Evolutionary conservation across 306 rosid genomes (phyloP), one percentile per base, ranked within the genome.

Genomic region (Rosa rugosa): DNA sequence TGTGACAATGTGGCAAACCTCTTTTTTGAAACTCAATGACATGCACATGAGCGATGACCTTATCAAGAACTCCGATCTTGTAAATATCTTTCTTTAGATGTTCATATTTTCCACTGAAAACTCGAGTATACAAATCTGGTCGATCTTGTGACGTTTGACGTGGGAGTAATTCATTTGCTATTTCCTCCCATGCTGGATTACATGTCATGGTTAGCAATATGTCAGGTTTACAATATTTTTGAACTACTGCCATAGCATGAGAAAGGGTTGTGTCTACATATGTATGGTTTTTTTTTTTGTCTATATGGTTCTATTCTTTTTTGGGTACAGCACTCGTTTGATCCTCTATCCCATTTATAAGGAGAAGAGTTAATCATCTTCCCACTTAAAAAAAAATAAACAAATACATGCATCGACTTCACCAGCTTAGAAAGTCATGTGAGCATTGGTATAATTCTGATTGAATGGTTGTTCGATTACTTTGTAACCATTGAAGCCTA

Each of bases 1-100:
- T 50, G 20, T 50, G 54, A 50, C 54, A 50, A 6, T 50, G 54
- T 50, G 54, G 18, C 18, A 50, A 53, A 8, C 54, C 74, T 11
- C 22, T 44, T 25, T 70, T 70, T 5, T 46, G 41, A 70, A 70
- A 70, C 1, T 70, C 57, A 45, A 70, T 70, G 12, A 70, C 57
- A 23, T 70, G 47, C 6, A 44, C 74, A 70, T 70, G 13, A 4
- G 74, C n/a, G 11, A 62, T 14, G 16, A 62, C 68, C 16, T 27
- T 23, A 6, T 41, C 34, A 25, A 62, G 14, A 23, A 27, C 41
- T 34, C 68, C 14, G 1, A 13, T 4, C 3, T 34, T 23, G 2
- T 62, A 5, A 1, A 62, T 62, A 5, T 62, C 68, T 4, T 23
- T 62, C 54, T 62, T 62, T 27, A 62, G 18, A 9, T n/a, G n/a